These are phyloP conservation scores for Daldinia childiae DNA, from an alignment of 495 filamentous ascomycete genomes.

Conservation along the genomic window DNA sequence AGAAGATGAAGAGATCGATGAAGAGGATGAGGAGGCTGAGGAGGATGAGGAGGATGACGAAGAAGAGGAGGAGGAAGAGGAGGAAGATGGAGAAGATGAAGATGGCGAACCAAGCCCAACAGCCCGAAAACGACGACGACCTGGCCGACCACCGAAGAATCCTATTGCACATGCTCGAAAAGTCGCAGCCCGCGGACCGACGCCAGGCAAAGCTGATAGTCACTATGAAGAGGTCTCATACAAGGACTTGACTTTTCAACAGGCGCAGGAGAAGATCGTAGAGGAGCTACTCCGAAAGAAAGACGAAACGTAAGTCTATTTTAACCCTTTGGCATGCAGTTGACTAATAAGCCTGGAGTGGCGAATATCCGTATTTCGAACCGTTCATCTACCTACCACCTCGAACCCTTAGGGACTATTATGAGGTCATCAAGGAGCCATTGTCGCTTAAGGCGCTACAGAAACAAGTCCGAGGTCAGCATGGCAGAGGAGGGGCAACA, in stretches of 20 bases:
- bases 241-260: constrained; percentile 74
- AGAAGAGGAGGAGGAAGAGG: constrained; percentile 34
- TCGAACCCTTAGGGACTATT: constrained; percentile 75
- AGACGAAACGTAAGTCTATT: constrained; percentile 65
- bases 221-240: constrained; percentile 64
- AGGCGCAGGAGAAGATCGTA: constrained; percentile 84
- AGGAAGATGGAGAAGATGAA: constrained; percentile 47
- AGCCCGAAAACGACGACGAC: constrained; percentile 40
- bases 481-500: constrained; percentile 69
- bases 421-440: constrained; percentile 75
- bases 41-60: constrained; percentile 29
- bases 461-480: constrained; percentile 73
- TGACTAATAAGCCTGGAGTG: constrained; percentile 46
- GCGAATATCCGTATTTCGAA: constrained; percentile 63
- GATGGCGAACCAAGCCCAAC: constrained; percentile 50
- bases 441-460: constrained; percentile 75
- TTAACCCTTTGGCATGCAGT: background rate
- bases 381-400: constrained; percentile 74
- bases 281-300: constrained; percentile 70
- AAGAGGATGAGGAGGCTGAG: constrained; percentile 41
- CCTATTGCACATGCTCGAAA: constrained; percentile 42
- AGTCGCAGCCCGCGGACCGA: constrained; percentile 31
- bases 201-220: constrained; percentile 56
- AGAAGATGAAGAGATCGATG: constrained; percentile 44
- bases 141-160: constrained; percentile 47